Evolutionary conservation across 257 asterid species (phyloP), one percentile per base, ranked within the genome.

Genomic region (Solanum dulcamara): DNA sequence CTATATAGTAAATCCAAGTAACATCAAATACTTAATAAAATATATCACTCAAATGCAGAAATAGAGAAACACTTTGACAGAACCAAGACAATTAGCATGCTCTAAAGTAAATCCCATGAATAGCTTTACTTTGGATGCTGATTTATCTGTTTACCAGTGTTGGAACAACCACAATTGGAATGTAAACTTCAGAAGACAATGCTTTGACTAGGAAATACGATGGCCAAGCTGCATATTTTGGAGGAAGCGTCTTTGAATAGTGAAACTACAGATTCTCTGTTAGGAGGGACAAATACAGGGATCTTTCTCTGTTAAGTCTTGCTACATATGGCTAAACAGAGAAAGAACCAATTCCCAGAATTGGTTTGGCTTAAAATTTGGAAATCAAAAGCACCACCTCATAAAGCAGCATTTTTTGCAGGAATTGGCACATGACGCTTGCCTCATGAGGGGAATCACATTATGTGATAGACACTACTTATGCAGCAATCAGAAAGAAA

Each of bases 1-100:
- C 87, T 88, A 87, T 89, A 93, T 87, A 91, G 90, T 92, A 89
- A 67, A 93, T 93, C 91, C 90, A 89, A 87, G 87, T 86, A 85
- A 88, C 74, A 84, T 33, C 84, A 83, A 85, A 86, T 38, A 86
- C 74, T 48, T 81, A 70, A 46, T 60, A 70, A 30, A 42, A 18
- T 30, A 14, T 59, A 13, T 28, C 70, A 60, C 55, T 81, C 67
- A 12, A 60, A 53, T 66, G 85, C 64, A 10, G 8, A 30, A 67
- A 20, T 18, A 82, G 71, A 68, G 72, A 81, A 37, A 51, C 55
- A 13, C 22, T 68, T 68, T 6, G 6, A 68, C 46, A 68, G 28
- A 35, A 70, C 50, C 84, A 48, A 51, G 62, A 62, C 53, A 82
- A 37, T 30, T 32, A 82, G 13, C 83, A 70, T 84, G 15, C 32